phyloP scores from a whole-genome alignment of 306 rosid genomes.

The Cicer judaicum region DNA sequence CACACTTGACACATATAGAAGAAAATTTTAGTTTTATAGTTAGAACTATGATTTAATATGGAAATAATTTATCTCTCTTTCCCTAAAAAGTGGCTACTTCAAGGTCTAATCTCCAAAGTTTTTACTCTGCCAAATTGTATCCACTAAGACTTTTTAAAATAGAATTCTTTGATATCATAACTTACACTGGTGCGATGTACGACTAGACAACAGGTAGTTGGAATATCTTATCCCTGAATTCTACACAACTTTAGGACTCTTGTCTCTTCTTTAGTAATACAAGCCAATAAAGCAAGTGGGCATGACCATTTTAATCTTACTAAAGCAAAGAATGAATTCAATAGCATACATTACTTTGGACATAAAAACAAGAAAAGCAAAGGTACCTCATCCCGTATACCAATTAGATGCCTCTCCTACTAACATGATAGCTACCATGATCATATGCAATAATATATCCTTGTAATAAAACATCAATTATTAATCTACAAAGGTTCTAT shows the following conservation, averaged over 20 bases:
- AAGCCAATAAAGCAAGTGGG: constrained; percentile 39
- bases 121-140: too few relatives aligned
- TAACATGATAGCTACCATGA: constrained; percentile 3
- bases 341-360: background rate
- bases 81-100: too few relatives aligned
- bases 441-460: background rate
- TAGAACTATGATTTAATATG: too few relatives aligned
- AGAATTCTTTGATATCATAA: background rate
- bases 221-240: constrained; percentile 56
- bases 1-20: too few relatives aligned
- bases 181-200: constrained; percentile 43
- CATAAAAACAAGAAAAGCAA: constrained; percentile 4
- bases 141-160: too few relatives aligned
- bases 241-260: constrained; percentile 36
- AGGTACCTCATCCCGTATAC: background rate
- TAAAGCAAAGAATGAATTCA: constrained; percentile 35
- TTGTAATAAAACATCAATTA: constrained; percentile 35
- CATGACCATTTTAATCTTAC: constrained; percentile 27
- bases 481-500: background rate
- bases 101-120: too few relatives aligned
- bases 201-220: constrained; percentile 41
- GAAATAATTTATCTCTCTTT: too few relatives aligned
- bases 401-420: constrained; percentile 38
- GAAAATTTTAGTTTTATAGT: too few relatives aligned
- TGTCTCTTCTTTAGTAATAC: constrained; percentile 46